Base-by-base conservation (phyloP, 169 alveolate genomes). In the Neospora caninum region DNA sequence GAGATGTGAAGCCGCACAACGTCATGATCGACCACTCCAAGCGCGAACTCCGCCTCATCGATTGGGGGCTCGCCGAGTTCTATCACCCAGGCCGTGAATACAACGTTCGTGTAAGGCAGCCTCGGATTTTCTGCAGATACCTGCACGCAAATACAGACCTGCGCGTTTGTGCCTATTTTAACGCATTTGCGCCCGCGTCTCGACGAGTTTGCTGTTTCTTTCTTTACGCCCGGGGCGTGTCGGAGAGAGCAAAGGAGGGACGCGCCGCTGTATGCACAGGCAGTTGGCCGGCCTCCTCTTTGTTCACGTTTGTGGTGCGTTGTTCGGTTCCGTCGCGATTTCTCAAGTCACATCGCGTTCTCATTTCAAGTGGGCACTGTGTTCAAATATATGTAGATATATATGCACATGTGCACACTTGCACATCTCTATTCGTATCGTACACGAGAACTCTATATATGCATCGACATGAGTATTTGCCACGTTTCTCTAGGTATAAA, bases 51-150 rank as follows among this genome's bases (percentile, higher is more conserved):
- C 96, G 99, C 93, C 96, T 99, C 45, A 99, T 99, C 93, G 99
- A 99, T 95, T 99, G 99, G 99, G 99, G 99, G 0, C 97, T 99
- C 43, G 99, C 99, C 27, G 99, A 99, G 96, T 99, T 98, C 96
- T 99, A 99, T 93, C 99, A 98, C 93, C 99, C 99, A n/a, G 99
- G 98, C n/a, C 97, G 98, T 92, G 99, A 99, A 94, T 99, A 99
- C 97, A 99, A 99, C 95, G 99, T 99, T 20, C 96, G 99, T 91
- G 99, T 99, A 88, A 88, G 93, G 10, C 31, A 31, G 29, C 1
- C 1, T 45, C 7, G 86, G 29, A 78, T 1, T 13, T 27, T 64
- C n/a, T 34, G 67, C 29, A 20, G 42, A 34, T 7, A 84, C 4
- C n/a, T 38, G 0, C 67, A n/a, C 41, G 9, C 36, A 4, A 0